Base-by-base conservation (phyloP, 495 filamentous ascomycete genomes). In the Aspergillus panamensis region DNA sequence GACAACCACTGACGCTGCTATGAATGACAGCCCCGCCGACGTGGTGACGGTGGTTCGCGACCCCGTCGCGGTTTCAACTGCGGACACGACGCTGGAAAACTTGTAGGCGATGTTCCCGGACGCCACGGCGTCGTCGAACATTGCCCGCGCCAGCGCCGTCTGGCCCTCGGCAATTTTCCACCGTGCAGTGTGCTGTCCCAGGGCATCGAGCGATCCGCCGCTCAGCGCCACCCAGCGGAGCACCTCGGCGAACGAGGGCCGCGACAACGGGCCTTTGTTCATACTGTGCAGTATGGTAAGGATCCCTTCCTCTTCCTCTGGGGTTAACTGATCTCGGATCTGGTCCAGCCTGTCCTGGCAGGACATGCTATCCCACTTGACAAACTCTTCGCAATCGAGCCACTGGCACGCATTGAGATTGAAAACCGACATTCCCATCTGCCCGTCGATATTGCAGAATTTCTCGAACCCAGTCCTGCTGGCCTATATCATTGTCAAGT, bases 141-240 rank as follows among this genome's bases (percentile, higher is more conserved):
- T 64, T 13, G 39, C 51, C 17, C 65, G 58, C 0, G 68, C 66
- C 20, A 73, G 66, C 1, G 51, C 53, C 14, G 68, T 66, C 35
- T 71, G 68, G 5, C 70, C 70, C 9, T 55, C 55, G 19, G 57
- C 58, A 48, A 73, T 57, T 42, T 69, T 68, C 59, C 66, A 73
- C 0, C 55, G 61, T 1, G 56, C 62, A 16, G 21, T 60, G 37
- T 19, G 14, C 25, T 21, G 63, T 58, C 55, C 63, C 53, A 29
- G 58, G 61, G 4, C 62, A 62, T 13, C 30, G 60, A 19, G 60
- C 19, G 52, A 35, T 25, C 65, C 65, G 14, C 56, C 58, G 44
- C 62, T 59, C 19, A 71, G 42, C 3, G 66, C 62, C 57, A 62
- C 64, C 60, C 62, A 67, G 21, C 63, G 69, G 9, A 71, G 35